Conservation (phyloP, 805 yeast species). For the Wickerhamiella siamensis region DNA sequence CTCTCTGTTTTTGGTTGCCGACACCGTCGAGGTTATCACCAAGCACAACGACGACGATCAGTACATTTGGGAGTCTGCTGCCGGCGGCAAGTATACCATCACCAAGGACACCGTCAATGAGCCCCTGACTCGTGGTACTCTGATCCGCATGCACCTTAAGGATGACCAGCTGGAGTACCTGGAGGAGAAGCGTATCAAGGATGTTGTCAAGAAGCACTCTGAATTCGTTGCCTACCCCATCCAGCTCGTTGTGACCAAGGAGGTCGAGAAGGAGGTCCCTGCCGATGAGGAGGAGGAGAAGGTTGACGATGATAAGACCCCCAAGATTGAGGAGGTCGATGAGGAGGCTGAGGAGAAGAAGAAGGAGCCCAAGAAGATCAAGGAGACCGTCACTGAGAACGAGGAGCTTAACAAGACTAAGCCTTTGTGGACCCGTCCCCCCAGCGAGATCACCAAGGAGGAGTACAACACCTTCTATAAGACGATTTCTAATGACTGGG, state of each 20-base stretch:
- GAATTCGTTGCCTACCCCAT: conserved; percentile 99
- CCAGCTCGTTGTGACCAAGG: conserved; percentile 95
- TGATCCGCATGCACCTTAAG: conserved; percentile 89
- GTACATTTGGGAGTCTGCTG: conserved; percentile 99
- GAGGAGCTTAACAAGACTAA: conserved; percentile 98
- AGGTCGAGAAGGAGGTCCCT: conserved; percentile 95
- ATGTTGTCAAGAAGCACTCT: conserved; percentile 97
- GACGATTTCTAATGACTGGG: conserved; percentile 99
- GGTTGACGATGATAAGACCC: conserved; percentile 53
- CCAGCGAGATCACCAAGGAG: conserved; percentile 92
- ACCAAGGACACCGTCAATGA: conserved; percentile 79
- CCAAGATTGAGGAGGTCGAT: conserved; percentile 63
- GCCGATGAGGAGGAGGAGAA: conserved; percentile 48
- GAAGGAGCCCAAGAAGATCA: conserved; percentile 76
- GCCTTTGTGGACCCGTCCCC: conserved; percentile 99
- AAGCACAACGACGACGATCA: conserved; percentile 99
- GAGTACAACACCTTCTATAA: conserved; percentile 99
- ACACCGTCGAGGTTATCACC: conserved; percentile 94
- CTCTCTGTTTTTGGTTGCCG: conserved; percentile 98
- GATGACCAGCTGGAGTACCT: conserved; percentile 98
- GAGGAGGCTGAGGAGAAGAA: conserved; percentile 50
- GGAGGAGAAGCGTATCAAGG: conserved; percentile 99
- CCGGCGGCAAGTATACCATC: conserved; percentile 98
- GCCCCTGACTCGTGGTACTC: conserved; percentile 85
- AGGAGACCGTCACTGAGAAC: conserved; percentile 85